Evolutionary conservation across 2,329 filamentous ascomycete genomes (phyloP), one percentile per base, ranked within the genome.

Genomic region (Stachybotrys chlorohalonatus): DNA sequence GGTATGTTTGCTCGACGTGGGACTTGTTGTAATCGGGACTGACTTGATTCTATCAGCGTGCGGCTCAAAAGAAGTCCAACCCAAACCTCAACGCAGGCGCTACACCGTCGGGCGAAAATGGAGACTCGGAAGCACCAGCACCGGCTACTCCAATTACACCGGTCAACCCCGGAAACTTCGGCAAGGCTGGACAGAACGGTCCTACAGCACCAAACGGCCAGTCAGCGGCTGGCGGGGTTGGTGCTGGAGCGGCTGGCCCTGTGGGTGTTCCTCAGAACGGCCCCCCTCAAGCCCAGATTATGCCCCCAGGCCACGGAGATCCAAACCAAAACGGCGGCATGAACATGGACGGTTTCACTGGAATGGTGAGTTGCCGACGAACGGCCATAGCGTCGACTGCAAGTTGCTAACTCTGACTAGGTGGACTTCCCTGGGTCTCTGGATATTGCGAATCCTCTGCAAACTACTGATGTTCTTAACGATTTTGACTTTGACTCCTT

Each of bases 401-500:
- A 16, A 30, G 47, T 48, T 9, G n/a, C 49, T 51, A 32, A 51
- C 31, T 6, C 4, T n/a, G 3, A 13, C 7, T 55, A 73, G 66
- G 72, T 71, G 65, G 74, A 77, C 55, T 81, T 81, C 54, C 65
- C 64, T 49, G 53, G 60, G 36, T 9, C 8, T 47, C 76, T 85
- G 68, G 80, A 80, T 54, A 80, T 83, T 64, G 74, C 77, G 54
- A 81, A 83, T 58, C 79, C 81, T 2, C 66, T 79, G 31, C 73
- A 74, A 57, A 75, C 76, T 6, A 70, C 70, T 53, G 78, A 86
- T 63, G 83, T 86, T 42, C 73, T 87, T 51, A 82, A 82, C 61
- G 83, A 85, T 59, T 87, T 87, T 62, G 84, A 87, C 58, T 76
- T 87, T 60, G 84, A 87, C 66, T 85, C 83, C 1, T 87, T 87